Conservation (phyloP, 768 basidiomycete genomes). For the Gloeophyllum trabeum region DNA sequence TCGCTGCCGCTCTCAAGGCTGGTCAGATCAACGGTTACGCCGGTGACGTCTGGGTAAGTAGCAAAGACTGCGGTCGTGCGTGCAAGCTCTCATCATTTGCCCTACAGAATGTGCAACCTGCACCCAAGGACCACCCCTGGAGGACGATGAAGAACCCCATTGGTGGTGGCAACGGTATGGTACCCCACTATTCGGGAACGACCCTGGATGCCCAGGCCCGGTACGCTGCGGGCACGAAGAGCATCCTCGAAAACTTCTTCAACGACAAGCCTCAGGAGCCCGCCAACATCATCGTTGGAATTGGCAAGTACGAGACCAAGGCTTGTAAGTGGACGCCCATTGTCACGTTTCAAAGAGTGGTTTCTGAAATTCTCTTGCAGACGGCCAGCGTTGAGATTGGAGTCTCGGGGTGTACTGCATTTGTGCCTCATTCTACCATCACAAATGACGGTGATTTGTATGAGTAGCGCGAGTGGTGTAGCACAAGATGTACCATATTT, state of each 20-base stretch:
- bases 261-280: conserved; percentile 55
- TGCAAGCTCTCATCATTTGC: neutral
- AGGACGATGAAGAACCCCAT: conserved; percentile 71
- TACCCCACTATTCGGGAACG: conserved; percentile 80
- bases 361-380: conserved; percentile 16
- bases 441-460: too few species aligned
- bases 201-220: conserved; percentile 84
- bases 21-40: conserved; percentile 56
- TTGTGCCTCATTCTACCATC: too few species aligned
- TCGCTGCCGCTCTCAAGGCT: conserved; percentile 62
- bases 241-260: conserved; percentile 66
- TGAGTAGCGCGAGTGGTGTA: too few species aligned
- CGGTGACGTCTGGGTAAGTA: conserved; percentile 49
- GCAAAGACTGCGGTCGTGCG: neutral
- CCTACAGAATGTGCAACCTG: conserved; percentile 64
- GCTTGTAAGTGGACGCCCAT: conserved; percentile 23
- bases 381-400: conserved; percentile 37
- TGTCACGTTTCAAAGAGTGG: neutral
- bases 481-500: too few species aligned
- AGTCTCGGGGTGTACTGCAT: too few species aligned
- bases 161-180: conserved; percentile 84
- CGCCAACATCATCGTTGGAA: conserved; percentile 70
- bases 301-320: conserved; percentile 39
- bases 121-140: conserved; percentile 82
- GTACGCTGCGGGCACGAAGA: conserved; percentile 64